Evolutionary conservation across 768 basidiomycete species (phyloP), one percentile per base, ranked within the genome.

Genomic region (Sarcomyxa edulis): DNA sequence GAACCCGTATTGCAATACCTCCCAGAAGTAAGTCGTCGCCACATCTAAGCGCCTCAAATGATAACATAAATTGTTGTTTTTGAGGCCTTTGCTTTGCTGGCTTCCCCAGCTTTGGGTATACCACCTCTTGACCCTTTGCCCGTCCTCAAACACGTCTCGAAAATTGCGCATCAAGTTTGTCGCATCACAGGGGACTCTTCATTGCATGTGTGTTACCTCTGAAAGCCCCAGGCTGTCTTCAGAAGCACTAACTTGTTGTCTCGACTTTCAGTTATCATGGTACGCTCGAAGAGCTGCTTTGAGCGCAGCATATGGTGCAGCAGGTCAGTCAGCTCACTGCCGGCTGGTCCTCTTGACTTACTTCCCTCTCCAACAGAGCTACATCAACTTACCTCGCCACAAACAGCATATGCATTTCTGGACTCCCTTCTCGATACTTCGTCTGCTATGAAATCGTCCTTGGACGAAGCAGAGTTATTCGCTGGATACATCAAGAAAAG

Each of bases 381-480:
- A 11, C 88, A 90, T 50, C 88, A 92, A 52, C 53, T 92, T n/a
- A 71, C 76, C 0, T 91, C 88, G 2, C 84, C 88, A 4, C 51
- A 62, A 9, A 86, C 86, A 2, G 77, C 84, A 0, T 59, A 65
- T 20, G 58, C 64, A 3, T 89, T 92, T 63, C 66, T 92, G 10
- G 78, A 82, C 32, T 60, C 69, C 6, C 72, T 89, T 5, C 66
- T 91, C 10, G 64, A 69, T 7, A 59, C 68, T 3, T 71, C 76
- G 3, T 57, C 65, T 2, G 46, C 58, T 2, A 48, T 78, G 0
- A 69, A 75, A 32, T 56, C 57, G 1, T 65, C 72, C 0, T 40
- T 84, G 6, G 63, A 62, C 28, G 82, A 88, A 42, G 64, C 70
- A 1, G 60, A 60, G 14, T 42, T 74, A 25, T 90, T 77, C 45